phyloP scores from a whole-genome alignment of 352 stramenopile genomes.

The Pythium dissimile region DNA sequence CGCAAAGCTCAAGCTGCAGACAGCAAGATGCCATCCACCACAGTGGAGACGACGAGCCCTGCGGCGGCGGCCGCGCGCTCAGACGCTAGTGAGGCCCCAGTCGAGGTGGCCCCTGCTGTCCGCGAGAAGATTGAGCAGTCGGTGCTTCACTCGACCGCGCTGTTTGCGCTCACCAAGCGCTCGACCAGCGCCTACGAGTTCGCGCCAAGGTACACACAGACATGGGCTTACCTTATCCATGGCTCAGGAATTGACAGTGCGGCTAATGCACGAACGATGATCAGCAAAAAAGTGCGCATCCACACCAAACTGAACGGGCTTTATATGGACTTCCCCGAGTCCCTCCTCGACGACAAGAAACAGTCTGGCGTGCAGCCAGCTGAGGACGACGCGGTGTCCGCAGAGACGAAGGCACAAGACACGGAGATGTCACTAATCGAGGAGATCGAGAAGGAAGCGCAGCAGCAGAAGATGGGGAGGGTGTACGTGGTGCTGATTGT shows the following conservation, averaged over 20 bases:
- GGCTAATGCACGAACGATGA: neutral
- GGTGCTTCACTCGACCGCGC: constrained; percentile 59
- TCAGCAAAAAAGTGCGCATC: constrained; percentile 73
- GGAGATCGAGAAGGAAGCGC: constrained; percentile 54
- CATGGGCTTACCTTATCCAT: neutral
- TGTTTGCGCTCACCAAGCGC: constrained; percentile 72
- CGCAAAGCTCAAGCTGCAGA: no score
- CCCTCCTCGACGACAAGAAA: constrained; percentile 40
- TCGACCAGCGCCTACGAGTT: constrained; percentile 44
- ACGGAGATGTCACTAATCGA: constrained; percentile 36
- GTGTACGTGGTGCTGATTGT: constrained; percentile 26
- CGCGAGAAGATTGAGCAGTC: constrained; percentile 54
- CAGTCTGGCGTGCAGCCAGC: neutral
- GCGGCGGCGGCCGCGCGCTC: neutral
- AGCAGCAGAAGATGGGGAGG: constrained; percentile 51
- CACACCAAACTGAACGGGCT: constrained; percentile 56
- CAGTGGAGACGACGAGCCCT: constrained; percentile 1
- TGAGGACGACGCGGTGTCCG: constrained; percentile 3
- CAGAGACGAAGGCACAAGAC: neutral
- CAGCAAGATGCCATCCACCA: constrained; percentile 4
- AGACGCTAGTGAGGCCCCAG: no score
- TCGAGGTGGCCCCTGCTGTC: neutral
- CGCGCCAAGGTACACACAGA: constrained; percentile 41
- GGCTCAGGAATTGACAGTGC: neutral
- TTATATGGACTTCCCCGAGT: constrained; percentile 55